A percentile compares a stretch with the other conserved stretches of the same genome.
Conservation (phyloP, 495 filamentous ascomycete genomes). For the Xylaria longipes region DNA sequence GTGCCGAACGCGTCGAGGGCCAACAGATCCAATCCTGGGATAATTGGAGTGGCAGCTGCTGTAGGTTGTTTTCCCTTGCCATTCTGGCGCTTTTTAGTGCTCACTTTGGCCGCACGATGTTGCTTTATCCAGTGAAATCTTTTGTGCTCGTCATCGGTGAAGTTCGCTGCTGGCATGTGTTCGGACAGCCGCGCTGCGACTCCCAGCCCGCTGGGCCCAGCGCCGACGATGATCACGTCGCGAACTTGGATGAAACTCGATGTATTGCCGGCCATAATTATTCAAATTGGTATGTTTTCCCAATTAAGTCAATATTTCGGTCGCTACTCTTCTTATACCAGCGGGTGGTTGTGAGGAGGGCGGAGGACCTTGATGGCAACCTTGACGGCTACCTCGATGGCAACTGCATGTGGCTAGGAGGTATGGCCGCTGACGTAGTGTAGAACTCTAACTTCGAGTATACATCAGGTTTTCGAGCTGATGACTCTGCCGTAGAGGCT, state of each 20-base stretch:
- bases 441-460: not conserved
- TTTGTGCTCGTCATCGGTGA: slow-evolving; percentile 70
- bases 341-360: not conserved
- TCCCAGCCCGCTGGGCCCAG: slow-evolving; percentile 67
- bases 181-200: slow-evolving; percentile 65
- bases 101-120: slow-evolving; percentile 41
- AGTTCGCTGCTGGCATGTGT: slow-evolving; percentile 66
- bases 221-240: slow-evolving; percentile 68
- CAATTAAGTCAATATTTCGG: not conserved
- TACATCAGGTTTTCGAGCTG: not conserved
- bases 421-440: not conserved
- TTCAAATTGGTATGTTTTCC: not conserved
- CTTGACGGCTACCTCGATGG: slow-evolving; percentile 36
- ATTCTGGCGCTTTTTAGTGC: slow-evolving; percentile 36
- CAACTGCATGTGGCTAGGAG: not conserved
- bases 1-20: slow-evolving; percentile 61
- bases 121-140: slow-evolving; percentile 69
- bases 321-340: slow-evolving; percentile 10
- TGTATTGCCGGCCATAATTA: slow-evolving; percentile 14
- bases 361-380: slow-evolving; percentile 24
- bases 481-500: not conserved
- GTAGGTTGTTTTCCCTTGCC: slow-evolving; percentile 33
- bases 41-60: slow-evolving; percentile 33
- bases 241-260: slow-evolving; percentile 45
- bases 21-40: slow-evolving; percentile 44